These are phyloP conservation scores for Sugiyamaella japonica DNA, from an alignment of 1,139 yeast genomes.

Conservation along the genomic window DNA sequence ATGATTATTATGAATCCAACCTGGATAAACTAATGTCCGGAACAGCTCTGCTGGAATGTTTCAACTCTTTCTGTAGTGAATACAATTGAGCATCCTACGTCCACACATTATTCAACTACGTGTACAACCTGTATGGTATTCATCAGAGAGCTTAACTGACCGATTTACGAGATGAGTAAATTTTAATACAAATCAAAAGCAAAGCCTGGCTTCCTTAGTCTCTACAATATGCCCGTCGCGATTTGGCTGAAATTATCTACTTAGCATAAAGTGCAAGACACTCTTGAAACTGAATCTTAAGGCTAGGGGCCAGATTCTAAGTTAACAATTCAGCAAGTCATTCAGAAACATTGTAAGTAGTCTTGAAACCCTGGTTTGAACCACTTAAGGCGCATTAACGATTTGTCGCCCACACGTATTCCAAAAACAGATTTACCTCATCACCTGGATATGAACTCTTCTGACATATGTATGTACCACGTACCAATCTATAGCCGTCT, in stretches of 20 bases:
- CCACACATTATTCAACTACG: too few relatives aligned
- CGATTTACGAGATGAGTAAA: too few relatives aligned
- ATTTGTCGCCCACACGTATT: background rate
- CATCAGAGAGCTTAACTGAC: too few relatives aligned
- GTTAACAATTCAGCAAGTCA: background rate
- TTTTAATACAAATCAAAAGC: too few relatives aligned
- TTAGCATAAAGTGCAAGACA: conserved; percentile 9
- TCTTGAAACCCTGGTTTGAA: background rate
- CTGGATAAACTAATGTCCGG: too few relatives aligned
- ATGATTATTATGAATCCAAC: too few relatives aligned
- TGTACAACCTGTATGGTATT: too few relatives aligned
- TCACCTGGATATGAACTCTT: background rate
- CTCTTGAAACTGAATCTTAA: background rate
- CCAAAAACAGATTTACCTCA: too few relatives aligned
- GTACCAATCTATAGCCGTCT: background rate
- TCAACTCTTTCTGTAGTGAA: too few relatives aligned
- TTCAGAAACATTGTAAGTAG: background rate
- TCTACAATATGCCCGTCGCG: too few relatives aligned
- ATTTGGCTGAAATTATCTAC: conserved; percentile 1
- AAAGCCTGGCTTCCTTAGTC: background rate
- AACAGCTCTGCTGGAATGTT: too few relatives aligned
- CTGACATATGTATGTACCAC: background rate
- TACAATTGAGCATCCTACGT: too few relatives aligned
- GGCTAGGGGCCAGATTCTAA: background rate
- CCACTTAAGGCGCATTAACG: background rate